Percentiles rank a stretch among this genome's conserved stretches.
Evolutionary conservation across 2,329 filamentous ascomycete genomes (phyloP).

Genomic region (Colletotrichum tofieldiae): DNA sequence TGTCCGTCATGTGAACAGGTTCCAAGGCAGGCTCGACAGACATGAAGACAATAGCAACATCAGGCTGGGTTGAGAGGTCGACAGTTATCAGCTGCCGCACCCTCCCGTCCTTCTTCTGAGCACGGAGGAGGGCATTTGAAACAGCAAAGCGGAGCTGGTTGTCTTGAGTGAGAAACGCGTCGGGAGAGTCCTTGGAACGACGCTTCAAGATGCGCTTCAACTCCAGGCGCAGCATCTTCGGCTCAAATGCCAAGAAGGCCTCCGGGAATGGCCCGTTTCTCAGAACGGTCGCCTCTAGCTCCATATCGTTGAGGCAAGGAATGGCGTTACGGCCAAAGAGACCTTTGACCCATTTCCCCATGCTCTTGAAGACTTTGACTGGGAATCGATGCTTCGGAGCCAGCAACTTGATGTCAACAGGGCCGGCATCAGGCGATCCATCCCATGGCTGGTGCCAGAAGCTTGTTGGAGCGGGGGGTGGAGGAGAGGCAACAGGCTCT

Average conservation of each 20-base stretch:
- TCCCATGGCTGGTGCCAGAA: neutral
- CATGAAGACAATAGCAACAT: conserved; percentile 34
- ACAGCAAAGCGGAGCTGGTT: conserved; percentile 17
- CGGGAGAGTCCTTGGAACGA: neutral
- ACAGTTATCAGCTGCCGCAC: conserved; percentile 27
- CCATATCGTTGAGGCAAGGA: conserved; percentile 19
- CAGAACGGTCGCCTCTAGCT: conserved; percentile 32
- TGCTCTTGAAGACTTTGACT: conserved; percentile 10
- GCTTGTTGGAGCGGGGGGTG: conserved; percentile 1
- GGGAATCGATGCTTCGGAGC: conserved; percentile 23
- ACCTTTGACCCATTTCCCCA: conserved; percentile 27
- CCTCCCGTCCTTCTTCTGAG: conserved; percentile 30
- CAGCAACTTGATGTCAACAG: conserved; percentile 29
- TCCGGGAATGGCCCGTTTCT: conserved; percentile 5
- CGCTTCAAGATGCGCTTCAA: conserved; percentile 24
- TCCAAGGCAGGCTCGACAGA: conserved; percentile 27
- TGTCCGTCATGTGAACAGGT: conserved; percentile 27
- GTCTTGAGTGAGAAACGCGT: conserved; percentile 16
- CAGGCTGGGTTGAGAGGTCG: conserved; percentile 3
- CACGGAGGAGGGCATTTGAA: conserved; percentile 13
- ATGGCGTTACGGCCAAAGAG: conserved; percentile 21
- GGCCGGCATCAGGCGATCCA: neutral
- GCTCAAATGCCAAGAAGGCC: conserved; percentile 14
- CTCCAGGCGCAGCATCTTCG: conserved; percentile 25
- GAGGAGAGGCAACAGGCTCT: neutral